A percentile compares a stretch with the other conserved stretches of the same genome.
These are phyloP conservation scores for Pichia exigua DNA, from an alignment of 805 yeast genomes.

Conservation along the genomic window DNA sequence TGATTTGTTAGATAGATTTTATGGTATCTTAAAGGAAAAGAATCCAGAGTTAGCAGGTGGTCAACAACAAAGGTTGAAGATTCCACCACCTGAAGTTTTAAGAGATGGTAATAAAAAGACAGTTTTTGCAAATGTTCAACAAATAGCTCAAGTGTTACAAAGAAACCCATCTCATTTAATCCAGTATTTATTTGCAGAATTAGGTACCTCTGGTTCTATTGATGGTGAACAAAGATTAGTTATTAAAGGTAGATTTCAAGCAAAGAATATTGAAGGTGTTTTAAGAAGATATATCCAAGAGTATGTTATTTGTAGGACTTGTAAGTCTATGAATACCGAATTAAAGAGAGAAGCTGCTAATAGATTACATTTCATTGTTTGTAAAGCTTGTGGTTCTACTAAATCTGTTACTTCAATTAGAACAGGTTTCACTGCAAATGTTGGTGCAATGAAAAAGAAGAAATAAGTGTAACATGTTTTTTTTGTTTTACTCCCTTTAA, in stretches of 20 bases:
- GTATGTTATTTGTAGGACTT: constrained; percentile 97
- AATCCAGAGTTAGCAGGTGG: constrained; percentile 99
- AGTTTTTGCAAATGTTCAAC: constrained; percentile 91
- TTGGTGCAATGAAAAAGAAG: constrained; percentile 70
- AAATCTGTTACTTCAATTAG: constrained; percentile 95
- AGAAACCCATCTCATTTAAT: constrained; percentile 96
- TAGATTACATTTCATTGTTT: constrained; percentile 94
- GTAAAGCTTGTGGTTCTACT: constrained; percentile 96
- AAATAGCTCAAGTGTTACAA: constrained; percentile 87
- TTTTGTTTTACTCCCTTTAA: neutral
- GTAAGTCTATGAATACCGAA: constrained; percentile 95
- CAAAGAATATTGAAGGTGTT: constrained; percentile 94
- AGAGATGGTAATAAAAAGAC: constrained; percentile 98
- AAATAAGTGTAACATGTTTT: constrained; percentile 30
- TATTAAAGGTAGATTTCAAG: constrained; percentile 96
- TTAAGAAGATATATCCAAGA: constrained; percentile 94
- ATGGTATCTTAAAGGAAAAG: constrained; percentile 76
- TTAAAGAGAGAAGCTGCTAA: constrained; percentile 92
- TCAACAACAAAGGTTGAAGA: constrained; percentile 85
- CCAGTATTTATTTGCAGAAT: constrained; percentile 93
- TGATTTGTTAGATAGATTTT: constrained; percentile 75
- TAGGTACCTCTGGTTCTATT: constrained; percentile 98
- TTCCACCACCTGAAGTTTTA: constrained; percentile 94
- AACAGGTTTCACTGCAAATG: constrained; percentile 99
- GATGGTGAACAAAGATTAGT: constrained; percentile 97